Conservation (phyloP, 2,329 filamentous ascomycete genomes). For the Venturia aucupariae region DNA sequence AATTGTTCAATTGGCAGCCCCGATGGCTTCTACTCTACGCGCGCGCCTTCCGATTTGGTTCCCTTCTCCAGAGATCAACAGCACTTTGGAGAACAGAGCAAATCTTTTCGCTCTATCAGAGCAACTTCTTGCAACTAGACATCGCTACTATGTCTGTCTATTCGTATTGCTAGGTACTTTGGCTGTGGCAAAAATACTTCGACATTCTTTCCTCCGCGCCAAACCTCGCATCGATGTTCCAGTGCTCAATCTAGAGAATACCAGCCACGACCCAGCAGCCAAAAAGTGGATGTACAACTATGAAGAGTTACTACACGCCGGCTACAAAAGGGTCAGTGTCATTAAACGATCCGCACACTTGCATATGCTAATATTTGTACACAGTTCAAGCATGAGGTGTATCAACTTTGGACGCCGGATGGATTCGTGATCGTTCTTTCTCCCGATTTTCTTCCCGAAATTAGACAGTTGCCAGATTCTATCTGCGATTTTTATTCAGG, state of each 20-base stretch:
- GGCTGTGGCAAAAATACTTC: not conserved
- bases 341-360: too few relatives aligned
- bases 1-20: not conserved
- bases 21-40: not conserved
- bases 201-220: not conserved
- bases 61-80: not conserved
- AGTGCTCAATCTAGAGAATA: not conserved
- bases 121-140: not conserved
- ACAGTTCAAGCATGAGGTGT: not conserved
- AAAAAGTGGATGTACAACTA: constrained; percentile 5
- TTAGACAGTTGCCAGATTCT: not conserved
- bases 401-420: constrained; percentile 2
- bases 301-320: not conserved
- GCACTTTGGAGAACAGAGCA: not conserved
- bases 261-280: not conserved
- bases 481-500: not conserved
- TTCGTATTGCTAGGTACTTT: not conserved
- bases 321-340: not conserved
- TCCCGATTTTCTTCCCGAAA: not conserved
- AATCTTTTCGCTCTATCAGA: not conserved
- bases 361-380: not conserved
- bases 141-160: not conserved
- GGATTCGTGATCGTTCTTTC: not conserved
- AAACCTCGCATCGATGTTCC: not conserved
- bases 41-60: not conserved